Evolutionary conservation across 2,329 filamentous ascomycete species (phyloP).

Genomic region (Penicillium digitatum): DNA sequence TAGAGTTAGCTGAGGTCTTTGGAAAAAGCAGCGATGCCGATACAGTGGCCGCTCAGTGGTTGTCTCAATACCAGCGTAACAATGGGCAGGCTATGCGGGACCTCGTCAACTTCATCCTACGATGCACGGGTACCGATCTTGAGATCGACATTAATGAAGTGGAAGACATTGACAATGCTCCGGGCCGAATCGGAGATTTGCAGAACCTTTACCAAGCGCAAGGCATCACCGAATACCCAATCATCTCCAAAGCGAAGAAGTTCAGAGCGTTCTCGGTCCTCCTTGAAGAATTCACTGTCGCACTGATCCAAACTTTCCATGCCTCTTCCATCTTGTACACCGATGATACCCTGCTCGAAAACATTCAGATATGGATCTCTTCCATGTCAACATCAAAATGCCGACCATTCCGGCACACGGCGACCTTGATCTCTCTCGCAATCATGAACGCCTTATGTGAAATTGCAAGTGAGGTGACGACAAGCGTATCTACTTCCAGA

Average conservation of each 20-base stretch:
- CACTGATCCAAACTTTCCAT: slow-evolving; percentile 72
- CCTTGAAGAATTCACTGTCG: slow-evolving; percentile 73
- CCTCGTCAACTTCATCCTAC: slow-evolving; percentile 59
- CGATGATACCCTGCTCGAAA: slow-evolving; percentile 74
- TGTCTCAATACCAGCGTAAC: slow-evolving; percentile 54
- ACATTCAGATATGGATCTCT: slow-evolving; percentile 82
- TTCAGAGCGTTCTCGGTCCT: slow-evolving; percentile 73
- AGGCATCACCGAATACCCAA: slow-evolving; percentile 83
- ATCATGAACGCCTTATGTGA: slow-evolving; percentile 74
- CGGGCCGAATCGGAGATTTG: slow-evolving; percentile 74
- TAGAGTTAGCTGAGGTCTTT: slow-evolving; percentile 55
- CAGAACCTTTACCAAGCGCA: slow-evolving; percentile 81
- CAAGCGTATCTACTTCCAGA: slow-evolving; percentile 69
- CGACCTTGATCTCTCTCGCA: slow-evolving; percentile 76
- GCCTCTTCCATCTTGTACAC: slow-evolving; percentile 77
- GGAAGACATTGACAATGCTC: slow-evolving; percentile 80
- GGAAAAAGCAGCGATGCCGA: slow-evolving; percentile 53
- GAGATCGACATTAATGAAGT: slow-evolving; percentile 79
- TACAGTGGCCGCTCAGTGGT: slow-evolving; percentile 56
- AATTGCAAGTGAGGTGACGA: slow-evolving; percentile 66
- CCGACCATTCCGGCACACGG: slow-evolving; percentile 89
- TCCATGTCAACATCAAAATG: slow-evolving; percentile 85
- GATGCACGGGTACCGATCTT: slow-evolving; percentile 73
- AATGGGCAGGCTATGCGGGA: slow-evolving; percentile 55
- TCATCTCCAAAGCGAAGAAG: slow-evolving; percentile 76